These are phyloP conservation scores for Debaryomycetaceae sp. DNA, from an alignment of 1,139 yeast genomes.

Conservation along the genomic window DNA sequence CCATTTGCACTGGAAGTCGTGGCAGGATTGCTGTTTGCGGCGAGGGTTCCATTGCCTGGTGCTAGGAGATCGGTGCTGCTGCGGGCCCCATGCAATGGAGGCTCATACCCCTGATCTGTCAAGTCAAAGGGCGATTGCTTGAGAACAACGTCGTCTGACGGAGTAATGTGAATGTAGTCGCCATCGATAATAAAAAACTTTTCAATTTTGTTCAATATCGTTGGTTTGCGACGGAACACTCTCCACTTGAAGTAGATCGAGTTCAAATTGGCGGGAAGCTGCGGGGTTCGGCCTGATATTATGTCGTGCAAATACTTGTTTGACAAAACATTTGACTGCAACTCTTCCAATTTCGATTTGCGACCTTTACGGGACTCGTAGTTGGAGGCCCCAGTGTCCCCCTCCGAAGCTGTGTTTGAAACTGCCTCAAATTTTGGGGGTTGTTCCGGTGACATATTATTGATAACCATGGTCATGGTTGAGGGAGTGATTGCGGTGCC, in stretches of 20 bases:
- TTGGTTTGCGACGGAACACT: conserved; percentile 83
- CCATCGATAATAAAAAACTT: conserved; percentile 85
- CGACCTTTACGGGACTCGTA: background rate
- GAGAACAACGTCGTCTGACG: conserved; percentile 46
- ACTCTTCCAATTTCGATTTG: conserved; percentile 1
- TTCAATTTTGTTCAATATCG: conserved; percentile 73
- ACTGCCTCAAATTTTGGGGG: conserved; percentile 3
- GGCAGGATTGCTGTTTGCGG: conserved; percentile 5
- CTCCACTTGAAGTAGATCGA: conserved; percentile 46
- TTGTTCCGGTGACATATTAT: conserved; percentile 17
- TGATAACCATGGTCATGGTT: conserved; percentile 13
- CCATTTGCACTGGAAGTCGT: conserved; percentile 1
- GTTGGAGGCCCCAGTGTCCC: too few relatives aligned
- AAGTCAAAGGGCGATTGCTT: conserved; percentile 41
- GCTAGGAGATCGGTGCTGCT: background rate
- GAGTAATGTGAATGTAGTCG: conserved; percentile 81
- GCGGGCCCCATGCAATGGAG: conserved; percentile 4
- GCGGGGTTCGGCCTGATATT: conserved; percentile 21
- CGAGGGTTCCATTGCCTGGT: background rate
- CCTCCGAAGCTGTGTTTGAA: background rate
- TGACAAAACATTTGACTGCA: conserved; percentile 5
- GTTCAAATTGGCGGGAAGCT: conserved; percentile 26
- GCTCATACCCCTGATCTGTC: conserved; percentile 10
- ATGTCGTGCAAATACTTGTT: conserved; percentile 27
- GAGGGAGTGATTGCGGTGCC: conserved; percentile 17